Conservation (phyloP, 306 rosid species). For the Prunus mongolica region DNA sequence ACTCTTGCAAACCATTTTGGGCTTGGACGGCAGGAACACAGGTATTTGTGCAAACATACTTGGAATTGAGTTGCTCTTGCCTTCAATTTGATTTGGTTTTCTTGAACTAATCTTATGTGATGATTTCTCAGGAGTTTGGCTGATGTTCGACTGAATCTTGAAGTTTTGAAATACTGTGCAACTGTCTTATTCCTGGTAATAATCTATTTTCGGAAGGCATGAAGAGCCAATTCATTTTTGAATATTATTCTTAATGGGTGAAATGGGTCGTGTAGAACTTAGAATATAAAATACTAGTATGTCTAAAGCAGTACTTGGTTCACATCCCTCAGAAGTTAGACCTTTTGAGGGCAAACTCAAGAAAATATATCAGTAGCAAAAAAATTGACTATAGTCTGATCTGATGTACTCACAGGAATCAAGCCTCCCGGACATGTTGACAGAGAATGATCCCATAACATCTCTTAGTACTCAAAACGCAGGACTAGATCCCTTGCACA, state of each 20-base stretch:
- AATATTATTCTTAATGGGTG: too few species aligned
- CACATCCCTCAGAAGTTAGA: background rate
- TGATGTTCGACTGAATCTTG: constrained; percentile 97
- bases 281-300: too few species aligned
- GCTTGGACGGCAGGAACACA: constrained; percentile 83
- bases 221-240: background rate
- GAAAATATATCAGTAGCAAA: background rate
- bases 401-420: constrained; percentile 59
- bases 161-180: constrained; percentile 83
- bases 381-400: constrained; percentile 15
- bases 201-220: constrained; percentile 2
- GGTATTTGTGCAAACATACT: constrained; percentile 36
- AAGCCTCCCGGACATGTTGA: constrained; percentile 73
- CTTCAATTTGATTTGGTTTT: background rate
- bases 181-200: constrained; percentile 90
- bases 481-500: constrained; percentile 37
- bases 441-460: constrained; percentile 49
- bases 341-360: background rate
- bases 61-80: background rate
- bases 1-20: constrained; percentile 90
- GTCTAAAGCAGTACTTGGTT: too few species aligned
- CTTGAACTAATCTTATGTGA: constrained; percentile 22
- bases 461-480: constrained; percentile 34
- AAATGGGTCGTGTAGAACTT: too few species aligned
- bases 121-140: constrained; percentile 76